Evolutionary conservation across 2,329 filamentous ascomycete species (phyloP), one percentile per base, ranked within the genome.

Genomic region (Scytalidium lignicola): DNA sequence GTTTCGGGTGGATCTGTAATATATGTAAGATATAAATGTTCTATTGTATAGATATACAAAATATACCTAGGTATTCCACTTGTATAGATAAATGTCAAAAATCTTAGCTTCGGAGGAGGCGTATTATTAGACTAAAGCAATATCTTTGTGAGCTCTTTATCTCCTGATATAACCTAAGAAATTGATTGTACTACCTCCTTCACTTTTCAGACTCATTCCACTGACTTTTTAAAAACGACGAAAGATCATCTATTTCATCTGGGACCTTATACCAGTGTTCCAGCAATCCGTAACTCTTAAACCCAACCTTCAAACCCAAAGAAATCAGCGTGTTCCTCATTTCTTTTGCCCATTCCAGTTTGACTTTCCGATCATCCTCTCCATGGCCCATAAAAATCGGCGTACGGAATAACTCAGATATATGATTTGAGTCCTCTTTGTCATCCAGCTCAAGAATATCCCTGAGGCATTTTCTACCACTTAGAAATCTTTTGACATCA

Each of bases 341-440:
- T 23, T 58, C 28, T 2, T 39, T 26, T n/a, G 53, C 57, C 59
- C 58, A 62, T 28, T 55, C 45, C 19, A 49, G 32, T 20, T 28
- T 51, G 6, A 62, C 54, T 42, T 62, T 62, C 12, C 22, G 15
- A 51, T 62, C 60, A 17, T 26, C 17, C 15, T 45, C 43, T 10
- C 60, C 60, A 47, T 62, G 59, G 1, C 46, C 52, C 19, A 59
- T 37, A 13, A 37, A 37, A 37, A 37, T 37, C 4, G 32, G 15
- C 15, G 32, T 37, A 4, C 15, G 40, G 43, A 21, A 28, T 29
- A 47, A 41, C 23, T 47, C 12, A 18, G 17, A 41, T 20, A 26
- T 20, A 9, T 13, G 10, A 47, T 4, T n/a, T 28, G 28, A 28
- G 21, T 41, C 45, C 41, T 41, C 45, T 41, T 18, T 47, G 13